phyloP scores from a whole-genome alignment of 192 early-diverging fungal species.

The Mortierella alpina region DNA sequence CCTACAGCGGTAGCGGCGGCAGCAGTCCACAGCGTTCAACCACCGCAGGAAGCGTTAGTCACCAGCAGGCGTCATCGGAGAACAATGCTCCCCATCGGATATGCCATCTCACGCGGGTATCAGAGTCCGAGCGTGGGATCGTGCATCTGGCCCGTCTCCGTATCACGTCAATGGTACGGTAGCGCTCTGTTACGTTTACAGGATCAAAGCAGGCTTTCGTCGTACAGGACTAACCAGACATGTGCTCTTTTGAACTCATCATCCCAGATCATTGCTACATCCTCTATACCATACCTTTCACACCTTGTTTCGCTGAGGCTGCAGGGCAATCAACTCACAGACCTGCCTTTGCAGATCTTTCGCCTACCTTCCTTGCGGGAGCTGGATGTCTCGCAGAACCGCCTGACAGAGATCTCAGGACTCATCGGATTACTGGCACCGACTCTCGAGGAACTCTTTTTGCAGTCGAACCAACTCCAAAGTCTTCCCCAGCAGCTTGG shows the following conservation, averaged over 20 bases:
- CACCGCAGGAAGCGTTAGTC: background rate
- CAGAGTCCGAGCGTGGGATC: constrained; percentile 38
- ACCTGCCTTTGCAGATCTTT: constrained; percentile 42
- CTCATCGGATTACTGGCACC: constrained; percentile 37
- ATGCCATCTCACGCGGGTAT: constrained; percentile 28
- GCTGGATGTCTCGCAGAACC: constrained; percentile 50
- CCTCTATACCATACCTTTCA: constrained; percentile 34
- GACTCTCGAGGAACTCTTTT: constrained; percentile 34
- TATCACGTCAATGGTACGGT: constrained; percentile 37
- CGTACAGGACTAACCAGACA: no score
- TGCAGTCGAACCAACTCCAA: constrained; percentile 43
- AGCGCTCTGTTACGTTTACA: background rate
- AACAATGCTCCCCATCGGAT: background rate
- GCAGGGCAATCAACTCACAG: constrained; percentile 40
- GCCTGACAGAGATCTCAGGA: constrained; percentile 30
- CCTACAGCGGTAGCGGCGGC: background rate
- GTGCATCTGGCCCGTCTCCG: constrained; percentile 37
- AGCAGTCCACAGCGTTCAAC: background rate
- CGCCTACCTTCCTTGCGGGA: constrained; percentile 34
- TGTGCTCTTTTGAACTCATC: background rate
- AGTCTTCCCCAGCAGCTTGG: constrained; percentile 43
- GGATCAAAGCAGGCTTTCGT: background rate
- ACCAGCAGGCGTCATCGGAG: background rate
- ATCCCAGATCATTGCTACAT: constrained; percentile 34
- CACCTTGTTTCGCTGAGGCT: constrained; percentile 41